Evolutionary conservation across 768 basidiomycete genomes (phyloP).

Genomic region (Mycena polygramma): DNA sequence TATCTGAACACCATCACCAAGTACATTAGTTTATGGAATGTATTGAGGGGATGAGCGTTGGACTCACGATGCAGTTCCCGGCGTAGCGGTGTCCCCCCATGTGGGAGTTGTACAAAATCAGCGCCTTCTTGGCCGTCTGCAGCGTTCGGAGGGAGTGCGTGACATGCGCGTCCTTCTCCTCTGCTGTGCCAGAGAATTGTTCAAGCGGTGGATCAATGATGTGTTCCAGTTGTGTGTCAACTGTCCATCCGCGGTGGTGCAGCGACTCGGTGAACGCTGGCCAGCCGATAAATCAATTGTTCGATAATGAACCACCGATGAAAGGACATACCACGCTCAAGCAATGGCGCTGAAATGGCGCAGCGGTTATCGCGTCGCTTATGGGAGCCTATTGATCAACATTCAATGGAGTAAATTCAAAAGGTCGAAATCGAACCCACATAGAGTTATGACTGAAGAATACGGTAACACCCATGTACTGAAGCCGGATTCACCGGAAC

Average conservation of each 20-base stretch:
- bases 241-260: conserved; percentile 78
- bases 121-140: conserved; percentile 71
- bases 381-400: conserved; percentile 79
- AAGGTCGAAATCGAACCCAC: conserved; percentile 47
- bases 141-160: conserved; percentile 65
- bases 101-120: conserved; percentile 91
- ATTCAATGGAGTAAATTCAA: not conserved
- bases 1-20: conserved; percentile 58
- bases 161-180: conserved; percentile 70
- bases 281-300: not conserved
- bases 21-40: not conserved
- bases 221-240: conserved; percentile 78
- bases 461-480: conserved; percentile 90
- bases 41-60: not conserved
- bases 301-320: not conserved
- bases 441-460: conserved; percentile 90
- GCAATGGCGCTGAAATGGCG: conserved; percentile 85
- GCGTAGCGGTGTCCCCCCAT: conserved; percentile 96
- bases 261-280: conserved; percentile 75
- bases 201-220: conserved; percentile 71
- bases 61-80: conserved; percentile 64
- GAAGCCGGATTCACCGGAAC: conserved; percentile 59
- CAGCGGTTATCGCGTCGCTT: conserved; percentile 94
- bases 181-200: conserved; percentile 62
- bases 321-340: conserved; percentile 73